A percentile compares a stretch with the other conserved stretches of the same genome.
These are phyloP conservation scores for Fusarium keratoplasticum DNA, from an alignment of 2,329 filamentous ascomycete species.

Conservation along the genomic window DNA sequence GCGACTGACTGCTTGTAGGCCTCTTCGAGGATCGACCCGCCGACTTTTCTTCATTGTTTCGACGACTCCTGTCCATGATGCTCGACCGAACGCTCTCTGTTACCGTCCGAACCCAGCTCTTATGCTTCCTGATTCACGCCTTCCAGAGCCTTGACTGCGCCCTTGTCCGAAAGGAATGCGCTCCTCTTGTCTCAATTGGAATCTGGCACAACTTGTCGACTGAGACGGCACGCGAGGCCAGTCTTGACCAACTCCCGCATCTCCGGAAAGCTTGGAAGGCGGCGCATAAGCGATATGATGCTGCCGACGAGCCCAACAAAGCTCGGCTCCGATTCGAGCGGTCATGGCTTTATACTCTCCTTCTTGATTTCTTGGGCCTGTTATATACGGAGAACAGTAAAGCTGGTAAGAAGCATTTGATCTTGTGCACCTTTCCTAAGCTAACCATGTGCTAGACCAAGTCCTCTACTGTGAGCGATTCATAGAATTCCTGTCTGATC, in stretches of 20 bases:
- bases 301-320: slow-evolving; percentile 83
- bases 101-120: slow-evolving; percentile 80
- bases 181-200: slow-evolving; percentile 91
- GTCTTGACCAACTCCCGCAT: slow-evolving; percentile 78
- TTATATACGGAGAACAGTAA: slow-evolving; percentile 70
- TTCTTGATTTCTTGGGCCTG: slow-evolving; percentile 83
- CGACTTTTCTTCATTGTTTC: slow-evolving; percentile 91
- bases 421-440: neutral
- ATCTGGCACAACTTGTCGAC: slow-evolving; percentile 94
- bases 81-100: slow-evolving; percentile 76
- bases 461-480: slow-evolving; percentile 92
- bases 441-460: slow-evolving; percentile 63
- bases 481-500: slow-evolving; percentile 87
- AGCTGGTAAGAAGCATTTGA: slow-evolving; percentile 51
- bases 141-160: slow-evolving; percentile 94
- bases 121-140: slow-evolving; percentile 89
- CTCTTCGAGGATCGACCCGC: slow-evolving; percentile 81
- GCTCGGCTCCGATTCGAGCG: slow-evolving; percentile 89
- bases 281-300: slow-evolving; percentile 85
- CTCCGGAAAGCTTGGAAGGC: slow-evolving; percentile 93
- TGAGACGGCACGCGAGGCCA: slow-evolving; percentile 77
- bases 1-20: slow-evolving; percentile 57
- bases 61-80: slow-evolving; percentile 88
- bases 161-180: slow-evolving; percentile 94
- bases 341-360: slow-evolving; percentile 89